Evolutionary conservation across 2,329 filamentous ascomycete species (phyloP), one percentile per base, ranked within the genome.

Genomic region (Alternaria rosae): DNA sequence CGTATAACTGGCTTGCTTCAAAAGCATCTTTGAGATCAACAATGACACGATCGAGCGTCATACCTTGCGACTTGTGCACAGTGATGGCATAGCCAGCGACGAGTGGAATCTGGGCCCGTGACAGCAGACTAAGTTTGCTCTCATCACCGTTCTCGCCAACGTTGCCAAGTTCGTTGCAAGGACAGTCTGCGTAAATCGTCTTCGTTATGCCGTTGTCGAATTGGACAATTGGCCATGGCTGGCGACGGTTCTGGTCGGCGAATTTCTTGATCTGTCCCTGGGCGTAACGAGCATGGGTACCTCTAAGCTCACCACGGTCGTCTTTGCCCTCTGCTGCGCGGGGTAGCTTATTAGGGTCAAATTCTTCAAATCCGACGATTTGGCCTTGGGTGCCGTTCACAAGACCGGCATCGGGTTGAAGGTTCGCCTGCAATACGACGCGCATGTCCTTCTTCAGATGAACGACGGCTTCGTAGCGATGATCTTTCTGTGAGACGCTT

Each of bases 31-130:
- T 71, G 6, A 90, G 70, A 68, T 90, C 77, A 2, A 90, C 86
- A 2, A 84, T 80, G 2, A 87, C 87, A 5, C 82, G 82, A 20
- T 89, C 84, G 5, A 91, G 77, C 2, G 87, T 89, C 81, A 89
- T 85, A 4, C 88, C 87, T 76, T 64, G 73, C 8, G 82, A 83
- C 72, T 88, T 89, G 72, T 91, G 88, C 3, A 89, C 85, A 0
- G 84, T 90, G 69, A 89, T 83, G 0, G 88, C 88, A 85, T 88
- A 91, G 0, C 84, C 88, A 0, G 87, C 80, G 1, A 83, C 76
- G 0, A 91, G 79, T 0, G 88, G 89, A 6, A 91, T 82, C 69
- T 90, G 88, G 0, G 87, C 88, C n/a, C 88, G 81, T 1, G 80
- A 79, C 0, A 89, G 70, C 1, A 85, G 67, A 35, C 81, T 84